Conservation (phyloP, 768 basidiomycete species). For the Xerocomellus amylosporus region DNA sequence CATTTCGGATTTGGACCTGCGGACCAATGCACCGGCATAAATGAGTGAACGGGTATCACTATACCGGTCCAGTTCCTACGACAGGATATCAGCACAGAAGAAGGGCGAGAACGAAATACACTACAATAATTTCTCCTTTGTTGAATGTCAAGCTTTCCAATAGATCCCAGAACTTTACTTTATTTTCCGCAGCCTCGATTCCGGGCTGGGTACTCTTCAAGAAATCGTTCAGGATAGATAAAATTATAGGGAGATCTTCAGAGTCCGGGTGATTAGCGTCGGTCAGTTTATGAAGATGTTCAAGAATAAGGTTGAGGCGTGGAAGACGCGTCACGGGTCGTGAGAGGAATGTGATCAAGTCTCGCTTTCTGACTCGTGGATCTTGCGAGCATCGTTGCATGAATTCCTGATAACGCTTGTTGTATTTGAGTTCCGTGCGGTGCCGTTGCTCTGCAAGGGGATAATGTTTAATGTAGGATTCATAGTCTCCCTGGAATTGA, state of each 20-base stretch:
- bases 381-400: slow-evolving; percentile 60
- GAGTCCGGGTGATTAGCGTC: slow-evolving; percentile 75
- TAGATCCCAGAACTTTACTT: slow-evolving; percentile 83
- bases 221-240: slow-evolving; percentile 64
- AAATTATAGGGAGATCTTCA: slow-evolving; percentile 70
- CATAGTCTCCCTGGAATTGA: slow-evolving; percentile 63
- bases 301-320: slow-evolving; percentile 69
- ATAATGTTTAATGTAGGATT: slow-evolving; percentile 84
- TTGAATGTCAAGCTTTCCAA: slow-evolving; percentile 73
- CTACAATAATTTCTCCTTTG: slow-evolving; percentile 78
- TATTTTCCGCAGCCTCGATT: slow-evolving; percentile 85
- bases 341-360: slow-evolving; percentile 78
- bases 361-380: slow-evolving; percentile 68
- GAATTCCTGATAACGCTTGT: slow-evolving; percentile 64
- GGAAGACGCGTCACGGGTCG: slow-evolving; percentile 89
- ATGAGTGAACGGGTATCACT: slow-evolving; percentile 72
- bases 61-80: slow-evolving; percentile 79
- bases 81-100: slow-evolving; percentile 3
- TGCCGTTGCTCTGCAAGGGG: slow-evolving; percentile 83
- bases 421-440: slow-evolving; percentile 69
- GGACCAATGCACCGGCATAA: slow-evolving; percentile 60
- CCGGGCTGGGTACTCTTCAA: slow-evolving; percentile 88
- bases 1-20: slow-evolving; percentile 61
- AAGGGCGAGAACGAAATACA: slow-evolving; percentile 21
- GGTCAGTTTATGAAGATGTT: slow-evolving; percentile 65